Evolutionary conservation across 768 basidiomycete species (phyloP), one percentile per base, ranked within the genome.

Genomic region (Gyrodon lividus): DNA sequence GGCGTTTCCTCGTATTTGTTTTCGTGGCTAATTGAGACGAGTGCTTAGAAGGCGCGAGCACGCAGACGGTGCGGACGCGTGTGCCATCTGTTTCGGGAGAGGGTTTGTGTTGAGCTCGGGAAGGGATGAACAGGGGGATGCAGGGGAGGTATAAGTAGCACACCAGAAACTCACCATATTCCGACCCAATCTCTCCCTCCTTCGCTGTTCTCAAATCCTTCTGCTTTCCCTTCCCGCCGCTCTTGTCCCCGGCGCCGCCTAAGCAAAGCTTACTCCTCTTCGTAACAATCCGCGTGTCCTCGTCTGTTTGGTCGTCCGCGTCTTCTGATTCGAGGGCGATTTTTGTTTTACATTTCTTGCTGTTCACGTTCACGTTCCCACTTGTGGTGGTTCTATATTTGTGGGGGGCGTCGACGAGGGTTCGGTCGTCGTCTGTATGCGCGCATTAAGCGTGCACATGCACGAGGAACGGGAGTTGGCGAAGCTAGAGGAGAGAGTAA

Each of bases 401-500:
- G 7, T 12, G 59, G 0, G 54, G 63, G 9, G 51, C 55, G 8
- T 68, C 65, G 10, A 66, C 63, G 1, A 68, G 61, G 2, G 58
- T 63, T 35, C 23, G 47, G 8, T 70, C 68, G 28, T 68, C 68
- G 37, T 68, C 66, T 67, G 26, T n/a, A 48, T 45, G 54, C 17
- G 19, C 17, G 14, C 12, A 28, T 35, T 33, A 23, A 23, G 10
- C 17, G 20, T 31, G 22, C 9, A 2, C 20, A 16, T 30, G 4
- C 4, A 24, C 14, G 13, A 41, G 40, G 26, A 40, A 49, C 28
- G 38, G 8, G 47, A 41, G 8, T 14, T 28, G 13, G 12, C 6
- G 7, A 30, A 45, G 5, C 8, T 2, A 7, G 1, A 31, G 31
- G 2, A 17, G 16, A 2, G 5, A 5, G n/a, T 3, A 31, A 45